Percentiles rank a stretch among this genome's conserved stretches.
phyloP scores from a whole-genome alignment of 495 filamentous ascomycete species.

The Trichoderma erinaceum region DNA sequence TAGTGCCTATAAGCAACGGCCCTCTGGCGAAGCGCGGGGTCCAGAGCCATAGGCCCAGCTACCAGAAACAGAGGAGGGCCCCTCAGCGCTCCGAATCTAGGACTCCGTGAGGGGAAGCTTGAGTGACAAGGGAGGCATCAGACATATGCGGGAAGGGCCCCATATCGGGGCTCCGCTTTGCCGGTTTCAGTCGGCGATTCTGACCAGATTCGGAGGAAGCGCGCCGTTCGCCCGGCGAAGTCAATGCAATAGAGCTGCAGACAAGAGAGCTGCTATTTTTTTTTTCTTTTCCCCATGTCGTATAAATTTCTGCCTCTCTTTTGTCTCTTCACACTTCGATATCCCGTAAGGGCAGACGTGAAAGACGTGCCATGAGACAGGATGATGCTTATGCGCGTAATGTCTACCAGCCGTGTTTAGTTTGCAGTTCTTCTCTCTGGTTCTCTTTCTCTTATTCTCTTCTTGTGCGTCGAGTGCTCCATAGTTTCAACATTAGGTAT shows the following conservation, averaged over 20 bases:
- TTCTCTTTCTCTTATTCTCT: background rate
- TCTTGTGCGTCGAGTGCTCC: background rate
- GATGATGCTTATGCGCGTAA: background rate
- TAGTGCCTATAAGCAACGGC: too few species aligned
- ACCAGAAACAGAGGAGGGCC: background rate
- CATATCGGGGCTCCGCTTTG: background rate
- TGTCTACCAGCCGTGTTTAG: background rate
- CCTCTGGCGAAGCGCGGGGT: background rate
- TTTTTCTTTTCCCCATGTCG: too few species aligned
- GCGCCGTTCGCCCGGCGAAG: background rate
- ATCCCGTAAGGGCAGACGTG: background rate
- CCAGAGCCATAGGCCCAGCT: background rate
- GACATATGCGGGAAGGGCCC: background rate
- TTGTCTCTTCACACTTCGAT: too few species aligned
- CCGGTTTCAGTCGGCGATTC: background rate
- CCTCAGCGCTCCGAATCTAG: background rate
- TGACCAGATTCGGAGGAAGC: background rate
- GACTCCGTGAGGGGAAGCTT: background rate
- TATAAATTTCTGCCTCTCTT: too few species aligned
- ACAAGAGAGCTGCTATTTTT: too few species aligned
- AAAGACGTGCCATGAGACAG: slow-evolving; percentile 1
- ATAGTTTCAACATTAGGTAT: too few species aligned
- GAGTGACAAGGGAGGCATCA: background rate
- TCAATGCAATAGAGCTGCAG: background rate
- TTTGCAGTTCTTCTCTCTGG: background rate